A percentile compares a stretch with the other conserved stretches of the same genome.
These are phyloP conservation scores for Catunica adiposa DNA, from an alignment of 2,329 filamentous ascomycete species.

Conservation along the genomic window DNA sequence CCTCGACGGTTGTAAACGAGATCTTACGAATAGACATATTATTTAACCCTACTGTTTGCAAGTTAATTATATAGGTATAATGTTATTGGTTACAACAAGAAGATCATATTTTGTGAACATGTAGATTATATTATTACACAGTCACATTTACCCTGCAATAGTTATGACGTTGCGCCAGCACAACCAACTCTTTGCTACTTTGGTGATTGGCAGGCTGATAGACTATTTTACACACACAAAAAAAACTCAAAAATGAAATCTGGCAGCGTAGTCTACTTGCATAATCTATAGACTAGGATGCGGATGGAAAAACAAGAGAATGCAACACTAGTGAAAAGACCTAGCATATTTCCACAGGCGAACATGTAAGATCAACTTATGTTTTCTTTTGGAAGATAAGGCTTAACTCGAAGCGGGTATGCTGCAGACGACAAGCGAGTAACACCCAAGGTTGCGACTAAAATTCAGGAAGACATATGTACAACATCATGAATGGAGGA, in stretches of 20 bases:
- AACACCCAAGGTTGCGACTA: neutral
- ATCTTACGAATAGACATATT: neutral
- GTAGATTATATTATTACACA: no score
- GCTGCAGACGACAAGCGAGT: neutral
- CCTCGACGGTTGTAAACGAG: neutral
- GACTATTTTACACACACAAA: no score
- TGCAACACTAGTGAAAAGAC: neutral
- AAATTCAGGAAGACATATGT: neutral
- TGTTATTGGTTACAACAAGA: no score
- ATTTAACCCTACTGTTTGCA: neutral
- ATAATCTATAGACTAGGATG: neutral
- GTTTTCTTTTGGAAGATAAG: neutral
- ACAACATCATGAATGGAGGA: no score
- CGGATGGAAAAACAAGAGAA: neutral
- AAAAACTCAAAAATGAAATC: no score
- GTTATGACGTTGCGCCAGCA: no score
- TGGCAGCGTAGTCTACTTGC: neutral
- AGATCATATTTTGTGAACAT: no score
- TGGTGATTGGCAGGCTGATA: no score
- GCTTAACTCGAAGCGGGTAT: neutral
- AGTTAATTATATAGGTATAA: no score
- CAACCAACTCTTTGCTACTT: no score
- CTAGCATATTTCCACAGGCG: neutral
- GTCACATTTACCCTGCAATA: no score
- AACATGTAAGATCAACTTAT: neutral